A percentile compares a stretch with the other conserved stretches of the same genome.
Evolutionary conservation across 2,329 filamentous ascomycete species (phyloP).

Genomic region (Helminthosporium solani): DNA sequence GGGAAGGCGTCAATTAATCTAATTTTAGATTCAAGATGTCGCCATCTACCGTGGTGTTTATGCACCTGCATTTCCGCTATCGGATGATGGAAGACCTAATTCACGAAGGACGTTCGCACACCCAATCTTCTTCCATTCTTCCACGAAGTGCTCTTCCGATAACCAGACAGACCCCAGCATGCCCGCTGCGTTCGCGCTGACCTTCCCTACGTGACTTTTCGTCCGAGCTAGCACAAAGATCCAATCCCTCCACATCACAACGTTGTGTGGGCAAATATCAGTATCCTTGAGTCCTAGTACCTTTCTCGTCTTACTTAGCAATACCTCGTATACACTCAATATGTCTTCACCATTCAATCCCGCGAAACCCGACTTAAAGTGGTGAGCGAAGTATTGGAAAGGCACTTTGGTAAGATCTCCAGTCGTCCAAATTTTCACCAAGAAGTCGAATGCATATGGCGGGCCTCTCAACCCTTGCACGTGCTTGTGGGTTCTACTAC

Average conservation of each 20-base stretch:
- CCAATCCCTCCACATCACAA: conserved; percentile 47
- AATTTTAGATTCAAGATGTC: too few species aligned
- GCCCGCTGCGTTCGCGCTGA: conserved; percentile 48
- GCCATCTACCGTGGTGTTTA: too few species aligned
- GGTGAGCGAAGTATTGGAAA: conserved; percentile 39
- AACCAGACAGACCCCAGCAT: conserved; percentile 52
- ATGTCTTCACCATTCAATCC: conserved; percentile 10
- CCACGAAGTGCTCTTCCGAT: conserved; percentile 34
- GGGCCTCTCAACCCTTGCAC: conserved; percentile 46
- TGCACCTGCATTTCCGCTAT: too few species aligned
- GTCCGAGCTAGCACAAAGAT: conserved; percentile 52
- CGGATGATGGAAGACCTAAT: background rate
- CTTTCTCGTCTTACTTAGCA: conserved; percentile 19
- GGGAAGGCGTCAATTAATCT: too few species aligned
- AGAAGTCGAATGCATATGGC: conserved; percentile 32
- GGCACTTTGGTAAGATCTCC: conserved; percentile 31
- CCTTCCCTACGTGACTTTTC: conserved; percentile 32
- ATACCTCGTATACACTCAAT: conserved; percentile 16
- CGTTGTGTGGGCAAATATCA: conserved; percentile 48
- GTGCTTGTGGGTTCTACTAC: conserved; percentile 54
- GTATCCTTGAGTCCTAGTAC: conserved; percentile 7
- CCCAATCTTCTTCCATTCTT: conserved; percentile 40
- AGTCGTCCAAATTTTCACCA: conserved; percentile 14
- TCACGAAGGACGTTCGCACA: background rate
- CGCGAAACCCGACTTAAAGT: conserved; percentile 24